Evolutionary conservation across 345 rosid genomes (phyloP).

Genomic region (Eucalyptus polyanthemos): DNA sequence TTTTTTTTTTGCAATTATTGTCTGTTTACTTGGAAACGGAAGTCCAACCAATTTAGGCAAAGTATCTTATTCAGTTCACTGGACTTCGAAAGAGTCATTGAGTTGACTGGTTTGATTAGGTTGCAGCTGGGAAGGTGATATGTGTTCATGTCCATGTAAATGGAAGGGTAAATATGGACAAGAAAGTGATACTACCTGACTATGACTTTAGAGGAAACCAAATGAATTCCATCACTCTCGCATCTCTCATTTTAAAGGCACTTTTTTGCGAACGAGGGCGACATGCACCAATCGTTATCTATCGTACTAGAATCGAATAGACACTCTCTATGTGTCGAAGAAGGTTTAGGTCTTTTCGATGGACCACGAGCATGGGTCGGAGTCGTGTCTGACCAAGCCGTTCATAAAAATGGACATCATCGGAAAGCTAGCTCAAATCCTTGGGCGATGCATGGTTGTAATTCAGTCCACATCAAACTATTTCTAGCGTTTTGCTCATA

Average conservation of each 20-base stretch:
- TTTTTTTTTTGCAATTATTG: neutral
- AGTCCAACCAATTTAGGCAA: neutral
- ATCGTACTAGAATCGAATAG: neutral
- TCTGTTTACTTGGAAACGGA: neutral
- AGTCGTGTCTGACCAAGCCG: neutral
- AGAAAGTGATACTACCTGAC: neutral
- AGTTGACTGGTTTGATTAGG: neutral
- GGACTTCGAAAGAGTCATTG: neutral
- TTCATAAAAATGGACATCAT: neutral
- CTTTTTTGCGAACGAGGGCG: neutral
- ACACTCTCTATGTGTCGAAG: neutral
- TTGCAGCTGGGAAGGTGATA: neutral
- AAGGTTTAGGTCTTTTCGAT: neutral
- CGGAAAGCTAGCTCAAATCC: neutral
- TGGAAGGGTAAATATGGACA: neutral
- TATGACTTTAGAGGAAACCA: neutral
- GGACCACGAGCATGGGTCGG: neutral
- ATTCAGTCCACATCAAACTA: neutral
- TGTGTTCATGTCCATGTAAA: neutral
- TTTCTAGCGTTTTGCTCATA: neutral
- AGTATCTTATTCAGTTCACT: neutral
- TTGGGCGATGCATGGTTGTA: neutral
- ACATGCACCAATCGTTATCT: neutral
- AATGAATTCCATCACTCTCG: neutral
- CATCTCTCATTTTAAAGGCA: neutral